Evolutionary conservation across 352 stramenopile species (phyloP), one percentile per base, ranked within the genome.

Genomic region (Paralagenidium karlingii): DNA sequence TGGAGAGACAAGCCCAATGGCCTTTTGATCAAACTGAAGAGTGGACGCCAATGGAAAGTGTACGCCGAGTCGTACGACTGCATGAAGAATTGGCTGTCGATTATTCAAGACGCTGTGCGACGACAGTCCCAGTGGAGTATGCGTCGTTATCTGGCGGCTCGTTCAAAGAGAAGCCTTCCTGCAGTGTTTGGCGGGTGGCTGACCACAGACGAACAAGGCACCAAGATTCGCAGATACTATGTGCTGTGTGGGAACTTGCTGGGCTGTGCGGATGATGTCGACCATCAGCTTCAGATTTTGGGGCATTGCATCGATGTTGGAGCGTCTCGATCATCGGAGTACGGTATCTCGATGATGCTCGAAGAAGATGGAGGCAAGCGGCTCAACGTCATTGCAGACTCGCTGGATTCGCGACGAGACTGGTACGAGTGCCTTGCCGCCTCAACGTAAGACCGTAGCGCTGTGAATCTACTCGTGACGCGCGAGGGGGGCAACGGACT

Each of bases 151-250:
- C 37, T 88, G 10, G 59, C 37, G 22, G 76, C 69, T 24, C 62
- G 75, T 4, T 68, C 69, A 25, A 63, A 68, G 41, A 87, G 86
- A 45, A 70, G 78, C 25, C 31, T 85, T 31, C 55, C 49, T 24
- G 62, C 71, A 0, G 68, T 89, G 27, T 87, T 78, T 43, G 75
- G 73, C 34, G 78, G 78, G 3, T 92, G 78, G 78, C 61, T 89
- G 44, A 89, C 78, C 33, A 60, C 64, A 19, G 43, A 71, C 24
- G 53, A 63, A 11, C 65, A 68, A 25, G 37, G 48, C 16, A 49
- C 40, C 3, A 55, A 55, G 27, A 43, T 87, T 15, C 71, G 78
- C 16, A 64, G 73, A 31, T 92, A 82, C 40, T 92, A 76, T 51
- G 68, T 92, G 27, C 49, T 86, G 22, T 71, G 84, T n/a, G 69